Conservation (phyloP, 805 yeast species). For the Lachancea meyersii region DNA sequence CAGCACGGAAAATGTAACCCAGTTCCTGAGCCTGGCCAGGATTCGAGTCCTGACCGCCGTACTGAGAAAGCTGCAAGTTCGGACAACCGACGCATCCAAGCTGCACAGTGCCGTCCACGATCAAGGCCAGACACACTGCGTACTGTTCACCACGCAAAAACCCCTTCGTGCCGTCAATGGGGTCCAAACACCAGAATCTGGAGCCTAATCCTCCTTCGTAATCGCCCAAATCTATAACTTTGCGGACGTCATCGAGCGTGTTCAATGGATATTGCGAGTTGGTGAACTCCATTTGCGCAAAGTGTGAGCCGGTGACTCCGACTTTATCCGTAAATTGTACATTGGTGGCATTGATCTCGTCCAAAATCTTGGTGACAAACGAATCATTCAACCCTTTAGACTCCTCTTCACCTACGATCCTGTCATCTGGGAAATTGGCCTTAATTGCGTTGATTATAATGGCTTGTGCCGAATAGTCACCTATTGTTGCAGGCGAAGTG, state of each 20-base stretch:
- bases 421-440: conserved; percentile 74
- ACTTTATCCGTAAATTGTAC: conserved; percentile 34
- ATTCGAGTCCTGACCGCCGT: conserved; percentile 36
- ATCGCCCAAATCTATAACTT: conserved; percentile 71
- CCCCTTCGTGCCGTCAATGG: conserved; percentile 97
- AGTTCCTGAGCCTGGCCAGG: conserved; percentile 21
- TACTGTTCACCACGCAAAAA: conserved; percentile 93
- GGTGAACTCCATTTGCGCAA: conserved; percentile 10
- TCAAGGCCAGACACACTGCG: conserved; percentile 88
- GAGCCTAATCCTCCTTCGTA: conserved; percentile 74
- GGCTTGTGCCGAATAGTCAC: conserved; percentile 96
- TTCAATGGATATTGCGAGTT: conserved; percentile 31
- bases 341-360: conserved; percentile 52
- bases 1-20: conserved; percentile 33
- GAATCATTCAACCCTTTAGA: conserved; percentile 58
- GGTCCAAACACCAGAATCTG: conserved; percentile 95
- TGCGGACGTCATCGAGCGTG: conserved; percentile 45
- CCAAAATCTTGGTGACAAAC: conserved; percentile 45
- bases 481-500: conserved; percentile 91
- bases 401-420: conserved; percentile 92
- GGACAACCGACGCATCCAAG: conserved; percentile 97
- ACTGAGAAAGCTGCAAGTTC: conserved; percentile 47
- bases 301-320: conserved; percentile 1
- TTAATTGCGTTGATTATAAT: conserved; percentile 78
- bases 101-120: conserved; percentile 77